phyloP scores from a whole-genome alignment of 2,329 filamentous ascomycete genomes.

The Penicillium concentricum region DNA sequence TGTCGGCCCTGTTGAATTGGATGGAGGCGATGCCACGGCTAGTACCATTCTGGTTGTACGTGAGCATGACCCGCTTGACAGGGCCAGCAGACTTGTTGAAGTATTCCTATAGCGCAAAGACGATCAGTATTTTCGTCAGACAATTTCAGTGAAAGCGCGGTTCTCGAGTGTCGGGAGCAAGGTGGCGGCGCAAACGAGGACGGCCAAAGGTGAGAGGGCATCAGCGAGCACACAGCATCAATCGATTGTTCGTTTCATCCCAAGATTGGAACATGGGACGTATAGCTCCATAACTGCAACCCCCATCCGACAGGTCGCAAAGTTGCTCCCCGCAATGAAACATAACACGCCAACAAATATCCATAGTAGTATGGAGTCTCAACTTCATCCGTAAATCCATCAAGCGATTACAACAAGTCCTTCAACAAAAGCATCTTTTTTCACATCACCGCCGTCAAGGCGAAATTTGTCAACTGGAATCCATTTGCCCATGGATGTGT shows the following conservation, averaged over 20 bases:
- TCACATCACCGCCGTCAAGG: constrained; percentile 5
- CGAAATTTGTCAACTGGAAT: not conserved
- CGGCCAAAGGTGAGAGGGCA: constrained; percentile 39
- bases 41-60: constrained; percentile 86
- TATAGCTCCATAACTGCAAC: not conserved
- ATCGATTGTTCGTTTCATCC: constrained; percentile 28
- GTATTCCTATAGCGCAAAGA: constrained; percentile 75
- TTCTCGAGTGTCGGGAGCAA: constrained; percentile 24
- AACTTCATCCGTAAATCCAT: constrained; percentile 6
- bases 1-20: constrained; percentile 76
- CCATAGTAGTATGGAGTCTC: not conserved
- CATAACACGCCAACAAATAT: constrained; percentile 10
- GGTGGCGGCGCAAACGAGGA: constrained; percentile 28
- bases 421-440: constrained; percentile 7
- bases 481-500: not conserved
- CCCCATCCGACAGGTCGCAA: not conserved
- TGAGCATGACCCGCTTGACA: constrained; percentile 87
- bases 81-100: constrained; percentile 83
- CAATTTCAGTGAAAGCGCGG: constrained; percentile 21
- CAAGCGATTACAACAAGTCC: constrained; percentile 12
- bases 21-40: constrained; percentile 93
- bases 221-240: constrained; percentile 61
- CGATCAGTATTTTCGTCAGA: constrained; percentile 46
- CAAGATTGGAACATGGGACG: not conserved
- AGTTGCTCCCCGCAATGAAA: not conserved